Evolutionary conservation across 164 flowering plant species (phyloP), one percentile per base, ranked within the genome.

Genomic region (Tetracentron sinense): DNA sequence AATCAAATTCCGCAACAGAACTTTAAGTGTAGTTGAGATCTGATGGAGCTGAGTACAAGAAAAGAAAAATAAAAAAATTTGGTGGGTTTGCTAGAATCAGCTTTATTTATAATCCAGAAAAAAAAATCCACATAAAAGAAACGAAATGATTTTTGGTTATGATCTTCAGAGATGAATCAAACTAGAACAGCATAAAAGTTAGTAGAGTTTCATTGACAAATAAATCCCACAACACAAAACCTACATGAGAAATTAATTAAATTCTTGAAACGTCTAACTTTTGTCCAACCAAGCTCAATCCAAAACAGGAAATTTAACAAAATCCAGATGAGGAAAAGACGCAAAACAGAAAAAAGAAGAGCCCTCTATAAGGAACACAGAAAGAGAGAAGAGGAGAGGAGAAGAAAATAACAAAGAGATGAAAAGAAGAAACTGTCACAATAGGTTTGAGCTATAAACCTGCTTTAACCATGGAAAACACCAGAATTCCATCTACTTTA

Each of bases 401-500:
- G 57, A 51, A 23, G 20, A 35, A 31, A 23, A 58, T 44, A 42
- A 44, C 55, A n/a, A 54, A 30, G 53, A 57, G 69, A 73, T 66
- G 42, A 74, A 75, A 70, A 79, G 82, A 73, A 65, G 79, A 79
- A 79, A 76, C 77, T 75, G 77, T 68, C 31, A 59, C 55, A 62
- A 71, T 50, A 48, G 54, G 79, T 20, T 73, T 53, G 81, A 75
- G 74, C 74, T 78, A 81, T 78, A 82, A 79, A 82, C 72, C 71
- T 59, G 72, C 85, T 85, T 85, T 81, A 82, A 74, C 74, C 73
- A 72, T 68, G 67, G 55, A 77, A 79, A 75, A 76, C 77, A 82
- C 70, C 80, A 77, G 80, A 82, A 72, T 69, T 79, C 64, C 65
- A 70, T 71, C 82, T 26, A 77, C 92, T 85, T 89, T 89, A 85